phyloP scores from a whole-genome alignment of 371 early-diverging fungal species.

The Haplosporangium sp. region DNA sequence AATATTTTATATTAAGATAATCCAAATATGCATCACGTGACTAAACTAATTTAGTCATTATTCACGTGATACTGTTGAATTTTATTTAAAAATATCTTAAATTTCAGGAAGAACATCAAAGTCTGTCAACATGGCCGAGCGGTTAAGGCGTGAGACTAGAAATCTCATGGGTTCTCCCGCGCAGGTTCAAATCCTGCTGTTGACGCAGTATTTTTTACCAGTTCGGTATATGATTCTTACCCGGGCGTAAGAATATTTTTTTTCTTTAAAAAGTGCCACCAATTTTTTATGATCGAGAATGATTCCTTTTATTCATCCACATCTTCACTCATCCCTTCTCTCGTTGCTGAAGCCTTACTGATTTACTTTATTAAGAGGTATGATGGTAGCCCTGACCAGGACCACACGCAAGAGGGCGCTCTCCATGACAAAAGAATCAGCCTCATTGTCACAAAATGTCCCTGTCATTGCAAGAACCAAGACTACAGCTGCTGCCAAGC shows the following conservation, averaged over 20 bases:
- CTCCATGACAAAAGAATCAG: constrained; percentile 13
- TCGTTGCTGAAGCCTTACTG: background rate
- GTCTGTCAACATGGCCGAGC: constrained; percentile 17
- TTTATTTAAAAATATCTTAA: background rate
- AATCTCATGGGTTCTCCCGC: too few relatives aligned
- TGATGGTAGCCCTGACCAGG: constrained; percentile 32
- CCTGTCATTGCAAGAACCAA: background rate
- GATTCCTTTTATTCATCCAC: too few relatives aligned
- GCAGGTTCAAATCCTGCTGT: too few relatives aligned
- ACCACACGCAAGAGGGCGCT: constrained; percentile 37
- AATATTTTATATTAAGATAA: too few relatives aligned
- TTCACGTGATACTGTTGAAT: background rate
- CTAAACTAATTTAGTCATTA: too few relatives aligned
- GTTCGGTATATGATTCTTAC: too few relatives aligned
- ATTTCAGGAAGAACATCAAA: background rate
- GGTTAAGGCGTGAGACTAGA: constrained; percentile 15
- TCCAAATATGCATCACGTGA: too few relatives aligned
- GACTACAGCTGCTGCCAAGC: background rate
- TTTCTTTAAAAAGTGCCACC: too few relatives aligned
- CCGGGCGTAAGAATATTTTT: too few relatives aligned
- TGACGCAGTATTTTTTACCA: background rate
- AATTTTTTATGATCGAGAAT: too few relatives aligned
- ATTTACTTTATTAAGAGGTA: background rate
- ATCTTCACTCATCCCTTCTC: background rate
- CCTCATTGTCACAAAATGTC: background rate